Conservation (phyloP, 2,329 filamentous ascomycete species). For the Zymoseptoria tritici region DNA sequence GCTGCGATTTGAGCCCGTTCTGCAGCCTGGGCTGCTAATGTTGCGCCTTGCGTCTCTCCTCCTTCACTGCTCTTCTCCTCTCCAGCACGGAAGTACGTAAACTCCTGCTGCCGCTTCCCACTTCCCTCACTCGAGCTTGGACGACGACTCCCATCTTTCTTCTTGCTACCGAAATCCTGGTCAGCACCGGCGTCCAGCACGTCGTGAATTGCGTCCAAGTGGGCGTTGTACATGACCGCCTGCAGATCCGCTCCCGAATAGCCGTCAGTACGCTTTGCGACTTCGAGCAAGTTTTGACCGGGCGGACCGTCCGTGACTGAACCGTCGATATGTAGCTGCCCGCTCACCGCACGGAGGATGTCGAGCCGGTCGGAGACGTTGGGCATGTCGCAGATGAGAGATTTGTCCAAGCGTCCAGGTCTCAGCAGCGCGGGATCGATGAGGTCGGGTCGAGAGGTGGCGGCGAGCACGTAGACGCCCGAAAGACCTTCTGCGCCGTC, state of each 20-base stretch:
- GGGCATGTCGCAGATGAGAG: conserved; percentile 83
- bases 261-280: conserved; percentile 74
- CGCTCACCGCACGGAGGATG: conserved; percentile 76
- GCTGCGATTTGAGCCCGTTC: conserved; percentile 71
- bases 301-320: conserved; percentile 44
- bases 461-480: conserved; percentile 92
- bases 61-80: conserved; percentile 37
- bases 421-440: conserved; percentile 90
- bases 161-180: conserved; percentile 29
- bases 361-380: conserved; percentile 72
- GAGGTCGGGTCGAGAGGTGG: conserved; percentile 84
- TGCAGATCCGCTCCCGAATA: conserved; percentile 94
- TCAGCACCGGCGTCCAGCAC: conserved; percentile 50
- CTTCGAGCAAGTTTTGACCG: conserved; percentile 50
- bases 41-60: not conserved
- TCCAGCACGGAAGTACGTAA: conserved; percentile 70
- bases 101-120: conserved; percentile 10
- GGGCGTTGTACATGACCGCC: conserved; percentile 90
- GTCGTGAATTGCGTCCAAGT: conserved; percentile 94
- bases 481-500: conserved; percentile 92
- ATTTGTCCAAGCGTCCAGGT: conserved; percentile 89
- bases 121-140: conserved; percentile 2
- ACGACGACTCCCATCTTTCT: conserved; percentile 20
- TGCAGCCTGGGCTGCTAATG: conserved; percentile 32
- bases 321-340: conserved; percentile 66